A percentile compares a stretch with the other conserved stretches of the same genome.
These are phyloP conservation scores for Tolypocladium cylindrosporum DNA, from an alignment of 2,329 filamentous ascomycete species.

Conservation along the genomic window DNA sequence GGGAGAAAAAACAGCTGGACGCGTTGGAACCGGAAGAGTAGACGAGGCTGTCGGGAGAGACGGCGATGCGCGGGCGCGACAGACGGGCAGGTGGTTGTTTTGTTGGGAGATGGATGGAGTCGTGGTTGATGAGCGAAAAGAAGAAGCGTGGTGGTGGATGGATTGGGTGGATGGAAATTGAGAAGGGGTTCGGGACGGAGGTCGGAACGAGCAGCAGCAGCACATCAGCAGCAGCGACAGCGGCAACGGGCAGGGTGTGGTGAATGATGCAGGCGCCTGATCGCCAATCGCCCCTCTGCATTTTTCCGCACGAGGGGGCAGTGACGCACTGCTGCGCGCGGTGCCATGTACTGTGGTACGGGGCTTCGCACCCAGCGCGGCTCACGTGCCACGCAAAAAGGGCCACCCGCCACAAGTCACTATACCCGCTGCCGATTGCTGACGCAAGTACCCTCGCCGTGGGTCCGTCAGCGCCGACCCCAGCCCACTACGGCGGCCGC, in stretches of 20 bases:
- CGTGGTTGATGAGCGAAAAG: slow-evolving; percentile 22
- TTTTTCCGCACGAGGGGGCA: neutral
- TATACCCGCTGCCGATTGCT: neutral
- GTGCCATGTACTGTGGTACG: neutral
- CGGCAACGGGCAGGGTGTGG: neutral
- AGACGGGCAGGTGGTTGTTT: slow-evolving; percentile 7
- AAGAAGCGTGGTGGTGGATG: slow-evolving; percentile 4
- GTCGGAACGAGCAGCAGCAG: slow-evolving; percentile 8
- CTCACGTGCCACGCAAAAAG: neutral
- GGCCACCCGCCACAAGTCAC: neutral
- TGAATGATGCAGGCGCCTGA: slow-evolving; percentile 4
- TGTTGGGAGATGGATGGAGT: slow-evolving; percentile 17
- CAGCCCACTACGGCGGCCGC: neutral
- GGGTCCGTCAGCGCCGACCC: neutral
- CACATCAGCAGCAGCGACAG: neutral
- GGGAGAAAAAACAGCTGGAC: neutral
- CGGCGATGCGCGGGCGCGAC: slow-evolving; percentile 8
- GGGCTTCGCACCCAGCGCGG: neutral
- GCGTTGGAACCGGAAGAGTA: neutral
- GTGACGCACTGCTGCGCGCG: neutral
- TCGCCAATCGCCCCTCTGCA: neutral
- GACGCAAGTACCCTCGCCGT: neutral
- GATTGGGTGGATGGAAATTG: slow-evolving; percentile 17
- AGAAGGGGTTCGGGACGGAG: slow-evolving; percentile 16
- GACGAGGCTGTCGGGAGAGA: slow-evolving; percentile 6